phyloP scores from a whole-genome alignment of 2,329 filamentous ascomycete species.

The Stagonosporopsis rhizophila region DNA sequence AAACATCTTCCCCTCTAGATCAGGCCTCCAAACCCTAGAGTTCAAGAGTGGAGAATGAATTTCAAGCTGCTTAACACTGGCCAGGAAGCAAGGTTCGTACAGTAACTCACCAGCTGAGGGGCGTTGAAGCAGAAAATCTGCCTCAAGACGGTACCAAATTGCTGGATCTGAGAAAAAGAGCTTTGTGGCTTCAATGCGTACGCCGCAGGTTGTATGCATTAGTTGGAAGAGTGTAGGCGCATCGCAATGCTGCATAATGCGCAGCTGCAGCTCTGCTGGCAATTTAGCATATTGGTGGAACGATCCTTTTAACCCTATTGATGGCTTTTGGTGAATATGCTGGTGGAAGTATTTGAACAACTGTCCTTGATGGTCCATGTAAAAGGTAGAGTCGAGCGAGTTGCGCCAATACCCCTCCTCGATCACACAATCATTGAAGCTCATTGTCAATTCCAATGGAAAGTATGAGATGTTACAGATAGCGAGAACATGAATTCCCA shows the following conservation, averaged over 20 bases:
- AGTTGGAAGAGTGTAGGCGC: slow-evolving; percentile 23
- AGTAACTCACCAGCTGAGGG: background rate
- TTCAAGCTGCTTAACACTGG: background rate
- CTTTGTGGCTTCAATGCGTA: slow-evolving; percentile 14
- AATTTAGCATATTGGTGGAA: slow-evolving; percentile 6
- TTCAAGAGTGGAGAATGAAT: background rate
- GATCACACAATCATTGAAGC: background rate
- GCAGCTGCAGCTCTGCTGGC: slow-evolving; percentile 21
- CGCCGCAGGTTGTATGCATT: slow-evolving; percentile 18
- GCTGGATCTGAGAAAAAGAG: slow-evolving; percentile 19
- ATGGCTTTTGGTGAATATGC: background rate
- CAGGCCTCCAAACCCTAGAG: background rate
- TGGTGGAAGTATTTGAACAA: slow-evolving; percentile 4
- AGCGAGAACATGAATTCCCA: background rate
- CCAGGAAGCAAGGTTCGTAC: slow-evolving; percentile 1
- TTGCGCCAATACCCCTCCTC: slow-evolving; percentile 2
- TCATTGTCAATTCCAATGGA: slow-evolving; percentile 1
- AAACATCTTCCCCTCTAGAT: background rate
- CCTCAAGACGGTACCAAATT: slow-evolving; percentile 11
- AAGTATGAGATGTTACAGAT: background rate
- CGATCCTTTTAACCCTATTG: background rate
- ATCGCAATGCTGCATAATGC: slow-evolving; percentile 18
- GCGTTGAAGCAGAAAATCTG: background rate
- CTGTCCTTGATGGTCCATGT: background rate
- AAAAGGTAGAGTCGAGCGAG: background rate